These are phyloP conservation scores for Xylaria sp. DNA, from an alignment of 2,329 filamentous ascomycete species.

Conservation along the genomic window DNA sequence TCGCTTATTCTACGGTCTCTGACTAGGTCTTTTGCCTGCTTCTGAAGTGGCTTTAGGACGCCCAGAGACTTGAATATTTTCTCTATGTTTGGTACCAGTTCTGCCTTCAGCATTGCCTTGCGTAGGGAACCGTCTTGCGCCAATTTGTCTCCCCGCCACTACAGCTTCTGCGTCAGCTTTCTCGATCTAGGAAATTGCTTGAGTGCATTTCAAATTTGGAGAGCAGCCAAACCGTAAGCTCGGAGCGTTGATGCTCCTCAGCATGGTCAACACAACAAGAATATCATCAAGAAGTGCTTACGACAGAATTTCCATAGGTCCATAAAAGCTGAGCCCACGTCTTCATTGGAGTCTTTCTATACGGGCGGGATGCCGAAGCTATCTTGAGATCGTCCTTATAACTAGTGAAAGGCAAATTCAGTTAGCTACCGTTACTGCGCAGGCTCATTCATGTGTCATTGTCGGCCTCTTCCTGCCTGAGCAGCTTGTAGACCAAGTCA, in stretches of 20 bases:
- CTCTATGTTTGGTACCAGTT: constrained; percentile 27
- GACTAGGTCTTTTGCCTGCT: constrained; percentile 31
- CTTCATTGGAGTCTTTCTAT: constrained; percentile 35
- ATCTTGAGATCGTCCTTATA: constrained; percentile 26
- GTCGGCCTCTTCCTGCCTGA: not conserved
- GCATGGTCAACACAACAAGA: not conserved
- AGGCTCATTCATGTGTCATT: not conserved
- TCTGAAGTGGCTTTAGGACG: constrained; percentile 23
- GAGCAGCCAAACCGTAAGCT: too few species aligned
- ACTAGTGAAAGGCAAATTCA: constrained; percentile 3
- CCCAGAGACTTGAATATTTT: constrained; percentile 37
- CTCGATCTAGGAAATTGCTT: not conserved
- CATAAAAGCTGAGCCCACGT: constrained; percentile 40
- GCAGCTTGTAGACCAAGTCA: not conserved
- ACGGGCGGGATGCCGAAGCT: constrained; percentile 38
- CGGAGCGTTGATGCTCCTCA: not conserved
- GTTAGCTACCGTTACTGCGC: constrained; percentile 17
- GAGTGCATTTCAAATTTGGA: too few species aligned
- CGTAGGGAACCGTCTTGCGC: constrained; percentile 32
- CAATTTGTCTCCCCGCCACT: constrained; percentile 37
- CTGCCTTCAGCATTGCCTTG: constrained; percentile 16
- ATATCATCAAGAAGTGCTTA: constrained; percentile 1
- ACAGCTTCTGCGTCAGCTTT: not conserved
- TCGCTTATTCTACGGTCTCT: constrained; percentile 37
- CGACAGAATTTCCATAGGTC: constrained; percentile 41